Evolutionary conservation across 768 basidiomycete species (phyloP), one percentile per base, ranked within the genome.

Genomic region (Termitomyces sp.): DNA sequence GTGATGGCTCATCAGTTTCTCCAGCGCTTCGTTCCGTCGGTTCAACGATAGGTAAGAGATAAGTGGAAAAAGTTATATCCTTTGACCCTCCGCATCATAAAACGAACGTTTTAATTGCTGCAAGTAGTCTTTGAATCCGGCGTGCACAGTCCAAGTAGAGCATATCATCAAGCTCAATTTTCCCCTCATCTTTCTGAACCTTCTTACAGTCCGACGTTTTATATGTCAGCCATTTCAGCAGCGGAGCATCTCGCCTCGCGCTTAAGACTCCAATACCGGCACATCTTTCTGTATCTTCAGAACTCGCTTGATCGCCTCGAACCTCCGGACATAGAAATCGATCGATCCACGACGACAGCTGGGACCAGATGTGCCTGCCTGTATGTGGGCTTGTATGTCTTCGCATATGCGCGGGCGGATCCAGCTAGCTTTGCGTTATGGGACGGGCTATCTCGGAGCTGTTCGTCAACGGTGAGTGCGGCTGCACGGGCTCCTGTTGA

Each of bases 221-320:
- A 98, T 76, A 73, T 99, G 94, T n/a, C 57, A 99, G 69, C 54
- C 97, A 69, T 72, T 98, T 98, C 62, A 99, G 71, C 59, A 98
- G 71, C 12, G 97, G 96, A 10, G 97, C 97, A 73, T 60, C 97
- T 81, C 1, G 86, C 92, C 69, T 98, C 96, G 4, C 97, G 78
- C 73, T 99, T 98, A 70, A 99, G 70, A 72, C 97, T 98, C 97
- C 97, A 99, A 67, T 98, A 99, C 66, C 85, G 83, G 66, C 91
- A 95, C 33, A 94, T 77, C 65, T n/a, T 84, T 71, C 49, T 85
- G 80, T 13, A 98, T 73, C 55, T 94, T 91, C 46, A 90, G 87
- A 3, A 72, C 64, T 67, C 90, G 92, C 69, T 91, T 93, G 60
- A 88, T 76, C 4, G 97, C 74, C 33, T 70, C 77, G 42, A 96